Conservation (phyloP, 106 monocot species). For the Allium fistulosum region DNA sequence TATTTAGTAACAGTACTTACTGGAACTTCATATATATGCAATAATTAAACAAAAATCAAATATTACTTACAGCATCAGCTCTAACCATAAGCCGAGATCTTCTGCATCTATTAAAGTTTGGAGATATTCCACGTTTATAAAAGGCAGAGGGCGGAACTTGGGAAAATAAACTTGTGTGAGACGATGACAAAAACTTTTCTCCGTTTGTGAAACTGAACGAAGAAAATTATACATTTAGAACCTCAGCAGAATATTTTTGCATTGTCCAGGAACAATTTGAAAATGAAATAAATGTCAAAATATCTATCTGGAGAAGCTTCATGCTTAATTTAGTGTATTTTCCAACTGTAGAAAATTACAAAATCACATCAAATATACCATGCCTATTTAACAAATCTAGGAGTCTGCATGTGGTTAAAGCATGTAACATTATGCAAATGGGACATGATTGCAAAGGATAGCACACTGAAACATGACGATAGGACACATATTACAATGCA, state of each 20-base stretch:
- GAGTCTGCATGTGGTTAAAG: background rate
- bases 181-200: conserved; percentile 29
- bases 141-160: conserved; percentile 22
- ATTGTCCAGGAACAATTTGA: background rate
- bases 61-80: conserved; percentile 65
- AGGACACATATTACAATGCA: background rate
- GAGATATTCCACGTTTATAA: conserved; percentile 24
- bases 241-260: background rate
- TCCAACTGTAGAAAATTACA: background rate
- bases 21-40: background rate
- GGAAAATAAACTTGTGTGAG: conserved; percentile 18
- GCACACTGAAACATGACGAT: background rate
- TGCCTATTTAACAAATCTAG: background rate
- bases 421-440: background rate
- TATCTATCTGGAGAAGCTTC: background rate
- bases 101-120: conserved; percentile 21
- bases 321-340: background rate
- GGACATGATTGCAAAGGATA: background rate
- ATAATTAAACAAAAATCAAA: background rate
- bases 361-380: background rate
- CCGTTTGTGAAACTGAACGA: conserved; percentile 8
- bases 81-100: conserved; percentile 56
- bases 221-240: background rate
- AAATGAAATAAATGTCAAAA: background rate
- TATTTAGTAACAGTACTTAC: background rate